These are phyloP conservation scores for Amanita rimosa DNA, from an alignment of 768 basidiomycete species.

Conservation along the genomic window DNA sequence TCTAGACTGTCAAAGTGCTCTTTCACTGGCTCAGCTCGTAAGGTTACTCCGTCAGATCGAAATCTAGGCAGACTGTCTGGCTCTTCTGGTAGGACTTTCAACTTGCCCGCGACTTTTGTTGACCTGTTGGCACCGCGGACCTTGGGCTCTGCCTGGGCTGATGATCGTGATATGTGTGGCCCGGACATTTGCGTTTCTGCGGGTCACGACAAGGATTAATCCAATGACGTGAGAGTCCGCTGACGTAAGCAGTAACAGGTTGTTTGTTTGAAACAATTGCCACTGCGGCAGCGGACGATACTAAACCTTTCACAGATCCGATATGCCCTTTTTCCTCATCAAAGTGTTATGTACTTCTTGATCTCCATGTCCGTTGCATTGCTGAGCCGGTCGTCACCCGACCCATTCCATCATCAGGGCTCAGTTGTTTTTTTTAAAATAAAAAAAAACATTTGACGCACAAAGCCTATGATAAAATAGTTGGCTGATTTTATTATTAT, in stretches of 20 bases:
- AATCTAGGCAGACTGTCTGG: constrained; percentile 41
- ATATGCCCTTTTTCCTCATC: no score
- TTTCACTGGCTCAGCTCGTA: constrained; percentile 18
- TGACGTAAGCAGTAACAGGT: no score
- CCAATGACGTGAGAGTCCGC: no score
- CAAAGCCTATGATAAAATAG: no score
- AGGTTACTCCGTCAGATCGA: constrained; percentile 12
- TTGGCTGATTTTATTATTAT: no score
- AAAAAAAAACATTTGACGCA: no score
- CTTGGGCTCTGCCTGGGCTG: constrained; percentile 32
- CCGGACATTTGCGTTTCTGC: background rate
- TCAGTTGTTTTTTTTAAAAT: no score
- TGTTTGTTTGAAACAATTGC: no score
- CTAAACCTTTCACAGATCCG: no score
- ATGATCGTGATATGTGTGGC: constrained; percentile 1
- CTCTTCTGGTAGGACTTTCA: constrained; percentile 83
- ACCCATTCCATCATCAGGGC: background rate
- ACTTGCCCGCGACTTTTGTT: constrained; percentile 74
- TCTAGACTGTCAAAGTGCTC: constrained; percentile 36
- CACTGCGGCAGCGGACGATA: no score
- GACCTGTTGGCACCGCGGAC: constrained; percentile 66
- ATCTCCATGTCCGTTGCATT: background rate
- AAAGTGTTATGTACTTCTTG: no score
- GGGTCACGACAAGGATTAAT: no score
- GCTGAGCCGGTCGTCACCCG: background rate